Conservation (phyloP, 345 rosid species). For the Gynandropsis gynandra region DNA sequence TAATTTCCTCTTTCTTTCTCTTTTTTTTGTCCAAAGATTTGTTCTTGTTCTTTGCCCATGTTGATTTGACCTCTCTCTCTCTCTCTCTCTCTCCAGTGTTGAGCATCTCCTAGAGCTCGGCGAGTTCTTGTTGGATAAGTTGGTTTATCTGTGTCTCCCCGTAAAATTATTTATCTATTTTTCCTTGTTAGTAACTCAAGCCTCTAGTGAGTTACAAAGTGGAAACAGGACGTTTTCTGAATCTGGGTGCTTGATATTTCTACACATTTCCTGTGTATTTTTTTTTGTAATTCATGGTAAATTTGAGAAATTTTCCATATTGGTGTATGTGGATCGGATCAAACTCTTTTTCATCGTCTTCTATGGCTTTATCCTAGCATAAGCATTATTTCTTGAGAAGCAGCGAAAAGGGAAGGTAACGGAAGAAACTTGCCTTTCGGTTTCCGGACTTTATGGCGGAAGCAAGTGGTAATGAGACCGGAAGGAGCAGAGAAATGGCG, state of each 20-base stretch:
- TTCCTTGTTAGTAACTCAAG: not conserved
- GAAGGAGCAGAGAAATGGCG: constrained; percentile 40
- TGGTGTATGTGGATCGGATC: constrained; percentile 31
- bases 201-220: not conserved
- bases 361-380: constrained; percentile 15
- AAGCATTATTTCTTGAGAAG: constrained; percentile 1
- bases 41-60: not conserved
- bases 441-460: constrained; percentile 43
- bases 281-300: not conserved
- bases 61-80: constrained; percentile 4
- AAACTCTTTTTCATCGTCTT: constrained; percentile 10
- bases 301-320: constrained; percentile 13
- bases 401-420: not conserved
- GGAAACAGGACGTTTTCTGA: constrained; percentile 4
- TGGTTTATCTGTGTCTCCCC: not conserved
- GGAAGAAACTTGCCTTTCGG: not conserved
- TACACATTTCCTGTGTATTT: constrained; percentile 7
- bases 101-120: constrained; percentile 16
- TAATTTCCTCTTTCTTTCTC: not conserved
- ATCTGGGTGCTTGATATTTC: constrained; percentile 13
- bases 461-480: constrained; percentile 32
- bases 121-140: constrained; percentile 5
- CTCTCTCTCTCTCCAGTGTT: constrained; percentile 8
- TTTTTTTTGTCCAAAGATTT: constrained; percentile 7
- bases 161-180: not conserved